Percentiles rank a stretch among this genome's conserved stretches.
These are phyloP conservation scores for Cavenderia fasciculata DNA, from an alignment of 78 protist genomes.

Conservation along the genomic window DNA sequence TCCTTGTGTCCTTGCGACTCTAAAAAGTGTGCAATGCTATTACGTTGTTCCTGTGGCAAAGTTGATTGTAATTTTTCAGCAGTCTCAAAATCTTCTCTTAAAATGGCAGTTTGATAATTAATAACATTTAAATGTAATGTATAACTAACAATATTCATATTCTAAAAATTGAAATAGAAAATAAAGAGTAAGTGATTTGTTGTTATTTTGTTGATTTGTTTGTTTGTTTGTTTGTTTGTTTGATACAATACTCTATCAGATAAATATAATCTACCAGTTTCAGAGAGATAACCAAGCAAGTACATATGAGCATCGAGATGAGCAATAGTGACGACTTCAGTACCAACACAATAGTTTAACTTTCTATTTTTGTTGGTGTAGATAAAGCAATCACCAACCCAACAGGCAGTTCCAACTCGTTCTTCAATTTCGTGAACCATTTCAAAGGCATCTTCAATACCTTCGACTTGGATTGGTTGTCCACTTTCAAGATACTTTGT, in stretches of 20 bases:
- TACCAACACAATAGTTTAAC: conserved; percentile 97
- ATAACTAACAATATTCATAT: conserved; percentile 66
- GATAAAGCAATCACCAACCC: conserved; percentile 98
- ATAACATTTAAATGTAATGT: conserved; percentile 85
- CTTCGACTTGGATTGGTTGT: conserved; percentile 85
- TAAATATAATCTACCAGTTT: conserved; percentile 91
- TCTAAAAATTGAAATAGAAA: conserved; percentile 6
- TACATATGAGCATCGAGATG: conserved; percentile 86
- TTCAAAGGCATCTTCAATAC: conserved; percentile 96
- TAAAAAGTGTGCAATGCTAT: conserved; percentile 93
- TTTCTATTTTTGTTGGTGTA: conserved; percentile 89
- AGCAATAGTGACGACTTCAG: conserved; percentile 92
- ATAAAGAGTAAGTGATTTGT: neutral
- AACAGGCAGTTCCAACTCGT: conserved; percentile 84
- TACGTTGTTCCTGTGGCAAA: conserved; percentile 86
- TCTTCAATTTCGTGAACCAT: conserved; percentile 87
- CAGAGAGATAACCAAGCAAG: conserved; percentile 91
- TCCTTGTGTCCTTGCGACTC: conserved; percentile 87
- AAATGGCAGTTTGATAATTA: conserved; percentile 94
- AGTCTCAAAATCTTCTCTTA: conserved; percentile 88
- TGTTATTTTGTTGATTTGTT: neutral
- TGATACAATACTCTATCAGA: conserved; percentile 80
- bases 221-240: neutral
- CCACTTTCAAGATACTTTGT: conserved; percentile 68
- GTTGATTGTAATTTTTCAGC: conserved; percentile 86